Base-by-base conservation (phyloP, 2,329 filamentous ascomycete genomes). In the Alternaria triticimaculans region DNA sequence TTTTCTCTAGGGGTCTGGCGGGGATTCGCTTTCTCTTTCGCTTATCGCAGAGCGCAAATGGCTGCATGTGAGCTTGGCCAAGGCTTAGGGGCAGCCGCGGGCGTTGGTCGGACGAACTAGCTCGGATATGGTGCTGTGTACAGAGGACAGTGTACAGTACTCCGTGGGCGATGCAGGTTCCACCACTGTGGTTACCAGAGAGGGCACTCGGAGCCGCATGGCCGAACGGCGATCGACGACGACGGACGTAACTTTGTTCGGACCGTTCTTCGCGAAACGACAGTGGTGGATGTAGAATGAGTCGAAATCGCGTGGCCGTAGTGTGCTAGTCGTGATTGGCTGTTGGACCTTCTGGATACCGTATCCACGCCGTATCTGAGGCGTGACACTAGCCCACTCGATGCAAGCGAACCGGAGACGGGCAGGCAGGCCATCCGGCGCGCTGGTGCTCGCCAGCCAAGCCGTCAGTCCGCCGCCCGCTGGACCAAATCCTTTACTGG, bases 401-500 rank as follows among this genome's bases (percentile, higher is more conserved):
- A n/a, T 14, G 15, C 30, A 59, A 53, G 43, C 60, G 46, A 33
- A 33, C 30, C 30, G 30, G 30, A 33, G 30, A 33, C 30, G 30
- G 30, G 2, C 30, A 33, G 30, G 30, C 30, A 33, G 30, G 30
- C 30, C 30, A 33, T 33, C 30, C 30, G 30, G 30, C 30, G 30
- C 30, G 30, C 30, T 33, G 30, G 30, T 33, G 1, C 30, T 33
- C 30, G 30, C 30, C 30, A 46, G 72, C 72, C 73, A 73, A 73
- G 69, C 62, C 57, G 43, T 62, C 44, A 58, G 23, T 61, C 65
- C 46, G 60, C 55, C 53, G 63, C 57, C 60, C 55, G 65, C 60
- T 66, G 58, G 60, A 62, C 68, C 57, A 57, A 55, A 69, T 63
- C 56, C 65, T 58, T 63, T 64, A 63, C 63, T 58, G 68, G 61